A percentile compares a stretch with the other conserved stretches of the same genome.
phyloP scores from a whole-genome alignment of 1,284 basidiomycete genomes.

The Sanghuangporus weigelae region DNA sequence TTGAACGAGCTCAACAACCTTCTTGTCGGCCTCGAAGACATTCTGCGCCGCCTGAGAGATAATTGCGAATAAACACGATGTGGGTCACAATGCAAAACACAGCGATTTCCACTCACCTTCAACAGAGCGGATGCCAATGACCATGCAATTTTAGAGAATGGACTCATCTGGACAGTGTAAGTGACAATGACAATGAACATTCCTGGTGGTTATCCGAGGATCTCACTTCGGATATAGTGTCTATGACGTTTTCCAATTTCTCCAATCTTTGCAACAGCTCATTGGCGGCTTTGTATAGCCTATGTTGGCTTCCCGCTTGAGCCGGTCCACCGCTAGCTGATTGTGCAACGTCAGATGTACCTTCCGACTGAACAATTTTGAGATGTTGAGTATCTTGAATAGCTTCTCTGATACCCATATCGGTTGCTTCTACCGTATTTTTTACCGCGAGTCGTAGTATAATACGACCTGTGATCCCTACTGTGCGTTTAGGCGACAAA shows the following conservation, averaged over 20 bases:
- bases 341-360: neutral
- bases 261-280: neutral
- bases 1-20: constrained; percentile 5
- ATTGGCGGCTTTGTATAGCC: neutral
- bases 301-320: neutral
- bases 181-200: neutral
- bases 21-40: constrained; percentile 2
- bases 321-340: neutral
- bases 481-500: no score
- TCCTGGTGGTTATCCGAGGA: neutral
- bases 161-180: neutral
- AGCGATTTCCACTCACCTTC: neutral
- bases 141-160: neutral
- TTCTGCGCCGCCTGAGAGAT: neutral
- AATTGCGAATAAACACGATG: neutral
- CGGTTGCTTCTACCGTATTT: neutral
- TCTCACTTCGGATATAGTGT: neutral
- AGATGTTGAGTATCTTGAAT: neutral
- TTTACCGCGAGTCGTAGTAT: no score
- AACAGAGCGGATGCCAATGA: neutral
- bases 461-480: no score
- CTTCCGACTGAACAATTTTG: neutral
- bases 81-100: neutral
- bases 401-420: neutral
- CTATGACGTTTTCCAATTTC: neutral